phyloP scores from a whole-genome alignment of 805 yeast species.

The Ogataea siamensis region DNA sequence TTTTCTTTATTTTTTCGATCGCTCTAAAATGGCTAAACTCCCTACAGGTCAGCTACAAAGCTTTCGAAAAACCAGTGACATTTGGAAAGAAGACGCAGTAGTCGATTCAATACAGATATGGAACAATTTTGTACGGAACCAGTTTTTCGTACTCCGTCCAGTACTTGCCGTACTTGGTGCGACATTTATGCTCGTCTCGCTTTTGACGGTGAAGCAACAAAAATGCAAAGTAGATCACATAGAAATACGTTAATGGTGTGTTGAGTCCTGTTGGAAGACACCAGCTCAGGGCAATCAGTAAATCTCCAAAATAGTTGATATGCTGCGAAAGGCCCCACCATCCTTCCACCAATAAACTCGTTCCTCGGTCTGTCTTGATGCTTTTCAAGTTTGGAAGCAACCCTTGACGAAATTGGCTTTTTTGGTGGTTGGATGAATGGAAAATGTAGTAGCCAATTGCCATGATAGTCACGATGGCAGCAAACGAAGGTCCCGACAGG shows the following conservation, averaged over 20 bases:
- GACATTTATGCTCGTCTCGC: conserved; percentile 91
- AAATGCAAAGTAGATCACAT: conserved; percentile 76
- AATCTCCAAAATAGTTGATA: conserved; percentile 93
- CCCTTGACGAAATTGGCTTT: conserved; percentile 79
- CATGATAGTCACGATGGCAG: conserved; percentile 45
- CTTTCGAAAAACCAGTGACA: conserved; percentile 70
- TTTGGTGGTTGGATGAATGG: conserved; percentile 80
- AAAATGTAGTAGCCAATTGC: conserved; percentile 72
- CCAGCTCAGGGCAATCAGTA: conserved; percentile 90
- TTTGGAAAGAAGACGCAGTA: conserved; percentile 46
- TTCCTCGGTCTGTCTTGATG: conserved; percentile 72
- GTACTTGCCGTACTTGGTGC: conserved; percentile 75
- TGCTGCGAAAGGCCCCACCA: conserved; percentile 97
- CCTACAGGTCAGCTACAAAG: conserved; percentile 74
- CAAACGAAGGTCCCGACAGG: conserved; percentile 43
- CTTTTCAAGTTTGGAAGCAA: conserved; percentile 64
- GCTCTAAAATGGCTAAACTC: conserved; percentile 73
- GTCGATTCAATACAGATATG: conserved; percentile 64
- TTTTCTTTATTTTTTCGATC: conserved; percentile 53
- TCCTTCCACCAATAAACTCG: conserved; percentile 80
- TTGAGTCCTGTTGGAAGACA: conserved; percentile 83
- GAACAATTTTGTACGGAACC: conserved; percentile 90
- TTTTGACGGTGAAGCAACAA: conserved; percentile 83
- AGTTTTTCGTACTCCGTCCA: conserved; percentile 79
- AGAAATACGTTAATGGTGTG: conserved; percentile 85